Evolutionary conservation across 192 early-diverging fungal genomes (phyloP).

Genomic region (Cetraspora pellucida): DNA sequence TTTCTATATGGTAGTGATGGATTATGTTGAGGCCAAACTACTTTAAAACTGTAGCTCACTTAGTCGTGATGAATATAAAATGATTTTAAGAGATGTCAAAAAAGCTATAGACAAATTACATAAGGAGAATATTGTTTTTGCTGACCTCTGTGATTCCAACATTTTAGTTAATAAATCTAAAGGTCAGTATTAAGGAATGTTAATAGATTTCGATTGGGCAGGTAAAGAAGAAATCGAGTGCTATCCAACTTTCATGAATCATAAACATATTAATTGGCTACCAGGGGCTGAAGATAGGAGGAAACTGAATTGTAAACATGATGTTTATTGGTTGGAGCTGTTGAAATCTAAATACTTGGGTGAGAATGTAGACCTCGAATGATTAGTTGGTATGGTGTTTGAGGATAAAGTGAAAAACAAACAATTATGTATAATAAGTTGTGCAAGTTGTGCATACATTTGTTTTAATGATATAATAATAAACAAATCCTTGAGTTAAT

Average conservation of each 20-base stretch:
- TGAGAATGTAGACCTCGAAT: neutral
- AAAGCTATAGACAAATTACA: neutral
- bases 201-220: slow-evolving; percentile 15
- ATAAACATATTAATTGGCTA: slow-evolving; percentile 3
- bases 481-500: no score
- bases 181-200: neutral
- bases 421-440: no score
- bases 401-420: no score
- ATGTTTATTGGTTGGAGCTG: neutral
- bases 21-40: neutral
- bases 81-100: neutral
- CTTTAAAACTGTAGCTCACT: neutral
- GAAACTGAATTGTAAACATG: neutral
- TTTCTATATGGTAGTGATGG: neutral
- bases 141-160: slow-evolving; percentile 2
- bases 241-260: neutral
- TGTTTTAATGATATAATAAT: no score
- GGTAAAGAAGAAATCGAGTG: neutral
- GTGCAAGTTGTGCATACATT: no score
- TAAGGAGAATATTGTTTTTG: slow-evolving; percentile 1
- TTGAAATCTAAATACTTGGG: slow-evolving; percentile 13
- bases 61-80: neutral
- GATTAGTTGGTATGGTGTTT: no score
- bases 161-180: neutral
- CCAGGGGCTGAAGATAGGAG: slow-evolving; percentile 1